A percentile compares a stretch with the other conserved stretches of the same genome.
Conservation (phyloP, 75 land plant genomes). For the Pinus taeda region DNA sequence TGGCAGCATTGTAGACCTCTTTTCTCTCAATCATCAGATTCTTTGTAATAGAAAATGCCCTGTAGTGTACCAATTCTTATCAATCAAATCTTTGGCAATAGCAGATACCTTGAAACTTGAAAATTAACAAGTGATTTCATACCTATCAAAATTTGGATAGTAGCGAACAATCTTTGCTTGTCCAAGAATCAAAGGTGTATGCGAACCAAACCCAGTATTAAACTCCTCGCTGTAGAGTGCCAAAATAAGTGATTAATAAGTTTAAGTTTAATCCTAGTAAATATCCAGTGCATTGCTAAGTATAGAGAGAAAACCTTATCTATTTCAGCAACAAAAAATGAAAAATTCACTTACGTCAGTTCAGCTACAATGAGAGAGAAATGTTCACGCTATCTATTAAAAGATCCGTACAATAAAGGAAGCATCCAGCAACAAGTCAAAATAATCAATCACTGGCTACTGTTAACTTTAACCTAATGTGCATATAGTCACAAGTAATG, state of each 20-base stretch:
- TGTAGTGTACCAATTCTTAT: conserved; percentile 19
- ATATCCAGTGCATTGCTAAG: background rate
- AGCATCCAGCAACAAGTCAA: background rate
- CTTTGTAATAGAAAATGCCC: conserved; percentile 60
- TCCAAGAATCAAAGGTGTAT: conserved; percentile 87
- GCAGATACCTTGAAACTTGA: background rate
- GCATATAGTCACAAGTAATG: background rate
- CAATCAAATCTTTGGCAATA: conserved; percentile 7
- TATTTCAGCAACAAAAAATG: background rate
- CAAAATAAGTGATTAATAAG: background rate
- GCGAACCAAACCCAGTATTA: conserved; percentile 90
- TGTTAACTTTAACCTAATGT: background rate
- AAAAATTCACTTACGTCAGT: background rate
- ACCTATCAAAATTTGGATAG: conserved; percentile 81
- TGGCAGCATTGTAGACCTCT: conserved; percentile 48
- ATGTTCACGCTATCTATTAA: background rate
- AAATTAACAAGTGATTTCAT: conserved; percentile 9
- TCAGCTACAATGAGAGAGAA: background rate
- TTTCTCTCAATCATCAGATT: conserved; percentile 41
- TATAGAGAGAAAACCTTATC: background rate
- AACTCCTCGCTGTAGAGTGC: conserved; percentile 74
- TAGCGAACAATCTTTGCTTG: conserved; percentile 93
- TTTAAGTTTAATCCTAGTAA: background rate
- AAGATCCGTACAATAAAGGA: background rate
- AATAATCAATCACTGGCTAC: background rate